Base-by-base conservation (phyloP, 345 rosid species). In the Camelina laxa region DNA sequence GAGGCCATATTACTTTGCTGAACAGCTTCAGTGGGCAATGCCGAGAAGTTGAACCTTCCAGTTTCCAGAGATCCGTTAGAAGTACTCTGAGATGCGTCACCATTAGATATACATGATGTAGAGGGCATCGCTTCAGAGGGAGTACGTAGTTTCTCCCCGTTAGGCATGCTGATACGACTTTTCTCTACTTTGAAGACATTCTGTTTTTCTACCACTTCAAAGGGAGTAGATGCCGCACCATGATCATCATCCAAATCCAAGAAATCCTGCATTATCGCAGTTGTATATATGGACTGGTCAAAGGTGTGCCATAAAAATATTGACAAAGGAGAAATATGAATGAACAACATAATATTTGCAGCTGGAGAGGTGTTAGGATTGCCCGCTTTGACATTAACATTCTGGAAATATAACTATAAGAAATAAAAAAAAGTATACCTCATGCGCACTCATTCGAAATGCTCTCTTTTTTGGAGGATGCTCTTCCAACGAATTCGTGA, bases 371-470 rank as follows among this genome's bases (percentile, higher is more conserved):
- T 31, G 38, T 48, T 16, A 61, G 16, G 57, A 57, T 74, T 36
- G 16, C 45, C 41, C 5, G 17, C 24, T 42, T 45, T 55, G 49
- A 33, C 19, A 12, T 36, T 38, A 45, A 70, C 11, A 69, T 60
- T 53, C 64, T 9, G 9, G 53, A 47, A 45, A 22, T 55, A 39
- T 19, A 39, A 38, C 47, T 22, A 65, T 16, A 49, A 16, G 53
- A 64, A 38, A 47, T 35, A 6, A 60, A 36, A 38, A 71, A 71
- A 27, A 27, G 30, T 15, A 35, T 75, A 88, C 98, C 97, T 92
- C 98, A 75, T 84, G 85, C 12, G 97, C 95, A 62, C 84, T 89
- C 88, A 92, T 96, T 73, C 83, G 87, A 82, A 92, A 96, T 70
- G 85, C 84, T 55, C 56, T 65, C 65, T 80, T 88, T 70, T 75